Evolutionary conservation across 2,329 filamentous ascomycete genomes (phyloP).

Genomic region (Paramyrothecium sp.): DNA sequence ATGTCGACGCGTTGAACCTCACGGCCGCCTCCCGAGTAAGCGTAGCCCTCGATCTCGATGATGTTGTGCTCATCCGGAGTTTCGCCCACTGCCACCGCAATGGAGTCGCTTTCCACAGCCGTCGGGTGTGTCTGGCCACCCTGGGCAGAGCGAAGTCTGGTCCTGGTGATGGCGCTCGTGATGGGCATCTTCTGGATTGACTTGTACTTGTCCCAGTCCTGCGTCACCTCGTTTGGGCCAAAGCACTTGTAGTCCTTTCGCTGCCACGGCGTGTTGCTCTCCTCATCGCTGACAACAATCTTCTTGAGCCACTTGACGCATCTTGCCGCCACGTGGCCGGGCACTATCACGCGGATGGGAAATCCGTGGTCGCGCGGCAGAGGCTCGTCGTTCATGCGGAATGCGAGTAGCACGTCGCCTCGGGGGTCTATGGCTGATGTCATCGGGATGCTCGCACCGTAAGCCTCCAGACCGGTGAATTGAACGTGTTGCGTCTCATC

Average conservation of each 20-base stretch:
- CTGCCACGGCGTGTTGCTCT: slow-evolving; percentile 50
- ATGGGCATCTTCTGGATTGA: slow-evolving; percentile 52
- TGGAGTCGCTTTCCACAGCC: not conserved
- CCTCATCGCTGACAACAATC: slow-evolving; percentile 72
- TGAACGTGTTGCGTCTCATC: slow-evolving; percentile 29
- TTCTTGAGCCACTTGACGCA: slow-evolving; percentile 92
- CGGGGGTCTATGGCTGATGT: slow-evolving; percentile 36
- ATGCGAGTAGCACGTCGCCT: slow-evolving; percentile 61
- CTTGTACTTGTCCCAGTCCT: slow-evolving; percentile 45
- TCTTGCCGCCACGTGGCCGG: slow-evolving; percentile 86
- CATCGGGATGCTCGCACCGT: slow-evolving; percentile 40
- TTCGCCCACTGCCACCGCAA: not conserved
- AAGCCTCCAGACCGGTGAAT: slow-evolving; percentile 38
- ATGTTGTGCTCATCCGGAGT: not conserved
- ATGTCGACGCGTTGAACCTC: slow-evolving; percentile 80
- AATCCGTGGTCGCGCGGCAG: slow-evolving; percentile 83
- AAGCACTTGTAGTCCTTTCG: slow-evolving; percentile 50
- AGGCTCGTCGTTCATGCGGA: slow-evolving; percentile 85
- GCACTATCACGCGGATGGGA: slow-evolving; percentile 78
- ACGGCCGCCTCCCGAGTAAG: slow-evolving; percentile 82
- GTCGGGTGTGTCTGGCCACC: not conserved
- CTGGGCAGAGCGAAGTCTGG: not conserved
- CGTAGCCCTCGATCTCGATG: slow-evolving; percentile 65
- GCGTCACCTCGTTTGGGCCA: slow-evolving; percentile 39
- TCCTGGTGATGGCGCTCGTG: slow-evolving; percentile 43